These are phyloP conservation scores for Talaromyces sp. DNA, from an alignment of 2,329 filamentous ascomycete genomes.

Conservation along the genomic window DNA sequence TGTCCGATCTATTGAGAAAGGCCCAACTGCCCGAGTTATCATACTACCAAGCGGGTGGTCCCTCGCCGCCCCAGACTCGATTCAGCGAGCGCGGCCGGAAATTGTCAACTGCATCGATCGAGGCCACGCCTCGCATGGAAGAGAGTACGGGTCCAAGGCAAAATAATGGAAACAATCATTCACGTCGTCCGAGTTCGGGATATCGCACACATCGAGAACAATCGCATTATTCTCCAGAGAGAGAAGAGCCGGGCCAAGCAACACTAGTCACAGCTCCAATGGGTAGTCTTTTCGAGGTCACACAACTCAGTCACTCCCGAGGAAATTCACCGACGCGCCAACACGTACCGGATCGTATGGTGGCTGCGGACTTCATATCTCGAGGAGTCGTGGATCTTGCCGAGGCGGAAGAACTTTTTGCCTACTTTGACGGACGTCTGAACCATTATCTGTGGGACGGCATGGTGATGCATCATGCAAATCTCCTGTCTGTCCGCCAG, in stretches of 20 bases:
- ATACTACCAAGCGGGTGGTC: conserved; percentile 34
- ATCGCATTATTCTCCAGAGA: conserved; percentile 34
- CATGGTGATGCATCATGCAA: conserved; percentile 46
- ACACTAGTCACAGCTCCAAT: conserved; percentile 43
- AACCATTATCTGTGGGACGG: conserved; percentile 42
- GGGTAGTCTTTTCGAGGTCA: conserved; percentile 50
- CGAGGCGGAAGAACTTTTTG: conserved; percentile 41
- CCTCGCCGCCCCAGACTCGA: conserved; percentile 26
- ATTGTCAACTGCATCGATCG: conserved; percentile 33
- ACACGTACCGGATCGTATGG: conserved; percentile 32
- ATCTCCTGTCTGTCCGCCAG: conserved; percentile 45
- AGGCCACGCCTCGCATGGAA: conserved; percentile 24
- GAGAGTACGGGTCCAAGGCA: conserved; percentile 21
- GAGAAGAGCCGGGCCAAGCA: conserved; percentile 35
- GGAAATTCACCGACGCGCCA: conserved; percentile 32
- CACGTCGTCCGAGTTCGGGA: conserved; percentile 23
- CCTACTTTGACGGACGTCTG: conserved; percentile 40
- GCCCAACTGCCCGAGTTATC: conserved; percentile 37
- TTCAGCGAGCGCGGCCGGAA: conserved; percentile 32
- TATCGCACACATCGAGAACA: conserved; percentile 27
- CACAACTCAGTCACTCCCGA: conserved; percentile 40
- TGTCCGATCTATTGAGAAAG: conserved; percentile 38
- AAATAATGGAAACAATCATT: conserved; percentile 3
- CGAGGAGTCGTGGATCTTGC: conserved; percentile 46
- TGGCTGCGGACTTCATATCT: conserved; percentile 50